A percentile compares a stretch with the other conserved stretches of the same genome.
Conservation (phyloP, 225 moss, liverwort and hornwort genomes). For the Pseudoscleropodium purum region DNA sequence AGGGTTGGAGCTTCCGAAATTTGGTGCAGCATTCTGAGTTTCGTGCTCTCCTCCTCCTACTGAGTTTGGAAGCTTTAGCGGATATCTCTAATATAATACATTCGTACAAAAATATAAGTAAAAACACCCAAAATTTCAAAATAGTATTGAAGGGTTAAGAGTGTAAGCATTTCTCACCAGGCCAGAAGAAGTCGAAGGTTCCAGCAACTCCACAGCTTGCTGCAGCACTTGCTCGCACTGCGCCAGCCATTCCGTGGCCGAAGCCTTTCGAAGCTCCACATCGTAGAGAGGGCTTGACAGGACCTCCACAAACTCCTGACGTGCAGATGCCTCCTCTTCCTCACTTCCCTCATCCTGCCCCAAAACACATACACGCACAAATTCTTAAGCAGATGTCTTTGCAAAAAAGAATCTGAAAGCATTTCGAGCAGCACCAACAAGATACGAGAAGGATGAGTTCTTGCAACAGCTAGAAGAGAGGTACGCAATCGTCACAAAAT, state of each 20-base stretch:
- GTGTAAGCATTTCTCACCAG: constrained; percentile 5
- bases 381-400: not conserved
- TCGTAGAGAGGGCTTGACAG: constrained; percentile 21
- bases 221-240: constrained; percentile 36
- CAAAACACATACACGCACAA: not conserved
- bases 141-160: not conserved
- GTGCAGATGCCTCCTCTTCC: constrained; percentile 3
- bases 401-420: not conserved
- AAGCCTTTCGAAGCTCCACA: constrained; percentile 11
- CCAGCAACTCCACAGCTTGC: constrained; percentile 34
- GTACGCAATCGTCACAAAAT: not conserved
- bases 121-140: not conserved
- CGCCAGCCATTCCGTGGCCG: constrained; percentile 11
- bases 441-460: not conserved
- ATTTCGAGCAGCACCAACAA: not conserved
- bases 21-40: not conserved
- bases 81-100: not conserved
- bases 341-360: constrained; percentile 16
- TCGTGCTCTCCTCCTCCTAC: not conserved
- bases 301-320: constrained; percentile 15
- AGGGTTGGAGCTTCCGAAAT: not conserved
- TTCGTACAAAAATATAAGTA: not conserved
- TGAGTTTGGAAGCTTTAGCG: not conserved
- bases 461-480: not conserved
- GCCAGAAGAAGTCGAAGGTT: constrained; percentile 29